Conservation (phyloP, 2,329 filamentous ascomycete species). For the Colletotrichum orbiculare region DNA sequence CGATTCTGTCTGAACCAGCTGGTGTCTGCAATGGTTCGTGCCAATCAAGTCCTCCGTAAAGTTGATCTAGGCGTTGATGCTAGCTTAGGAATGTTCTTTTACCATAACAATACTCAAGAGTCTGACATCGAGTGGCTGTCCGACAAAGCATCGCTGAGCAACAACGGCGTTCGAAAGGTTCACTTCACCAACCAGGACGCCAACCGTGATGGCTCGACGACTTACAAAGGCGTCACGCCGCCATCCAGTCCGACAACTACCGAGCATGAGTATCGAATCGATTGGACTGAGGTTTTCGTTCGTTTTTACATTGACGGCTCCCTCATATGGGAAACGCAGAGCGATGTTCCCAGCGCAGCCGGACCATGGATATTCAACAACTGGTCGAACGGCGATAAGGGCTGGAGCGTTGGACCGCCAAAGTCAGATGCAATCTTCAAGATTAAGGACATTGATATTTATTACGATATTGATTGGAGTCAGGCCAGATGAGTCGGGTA, state of each 20-base stretch:
- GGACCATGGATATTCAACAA: slow-evolving; percentile 46
- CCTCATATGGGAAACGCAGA: slow-evolving; percentile 40
- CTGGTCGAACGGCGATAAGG: slow-evolving; percentile 44
- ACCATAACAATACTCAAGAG: slow-evolving; percentile 42
- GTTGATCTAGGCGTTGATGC: neutral
- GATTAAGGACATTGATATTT: slow-evolving; percentile 37
- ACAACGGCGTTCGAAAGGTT: slow-evolving; percentile 39
- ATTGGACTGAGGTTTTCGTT: slow-evolving; percentile 42
- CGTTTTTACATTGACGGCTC: slow-evolving; percentile 42
- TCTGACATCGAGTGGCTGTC: slow-evolving; percentile 47
- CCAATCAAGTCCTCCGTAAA: accelerated
- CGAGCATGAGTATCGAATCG: slow-evolving; percentile 46
- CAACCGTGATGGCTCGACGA: slow-evolving; percentile 36
- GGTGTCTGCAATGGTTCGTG: slow-evolving; percentile 44
- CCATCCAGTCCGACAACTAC: slow-evolving; percentile 39
- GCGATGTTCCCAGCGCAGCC: slow-evolving; percentile 40
- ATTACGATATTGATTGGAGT: slow-evolving; percentile 42
- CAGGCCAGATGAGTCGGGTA: neutral
- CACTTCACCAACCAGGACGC: slow-evolving; percentile 45
- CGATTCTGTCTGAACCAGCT: slow-evolving; percentile 41
- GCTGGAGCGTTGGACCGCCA: slow-evolving; percentile 44
- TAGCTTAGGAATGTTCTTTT: slow-evolving; percentile 44
- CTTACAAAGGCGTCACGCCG: slow-evolving; percentile 31
- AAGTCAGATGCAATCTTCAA: slow-evolving; percentile 36
- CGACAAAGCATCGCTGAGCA: slow-evolving; percentile 40